phyloP scores from a whole-genome alignment of 768 basidiomycete genomes.

The Pholiota molesta region DNA sequence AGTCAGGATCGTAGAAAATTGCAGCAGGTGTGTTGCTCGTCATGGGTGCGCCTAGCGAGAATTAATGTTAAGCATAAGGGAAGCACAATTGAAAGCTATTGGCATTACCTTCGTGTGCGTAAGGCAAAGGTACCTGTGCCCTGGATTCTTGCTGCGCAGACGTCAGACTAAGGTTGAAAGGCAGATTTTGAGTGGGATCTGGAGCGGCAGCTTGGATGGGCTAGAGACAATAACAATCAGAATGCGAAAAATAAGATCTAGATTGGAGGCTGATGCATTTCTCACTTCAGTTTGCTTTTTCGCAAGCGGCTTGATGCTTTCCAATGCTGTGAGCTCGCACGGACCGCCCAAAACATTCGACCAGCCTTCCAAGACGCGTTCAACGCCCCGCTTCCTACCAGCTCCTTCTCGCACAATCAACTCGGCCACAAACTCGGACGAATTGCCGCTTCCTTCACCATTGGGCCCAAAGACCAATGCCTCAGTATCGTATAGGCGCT shows the following conservation, averaged over 20 bases:
- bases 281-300: slow-evolving; percentile 41
- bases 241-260: neutral
- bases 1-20: slow-evolving; percentile 91
- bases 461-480: slow-evolving; percentile 58
- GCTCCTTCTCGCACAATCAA: slow-evolving; percentile 51
- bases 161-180: slow-evolving; percentile 90
- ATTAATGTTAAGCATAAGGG: neutral
- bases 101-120: slow-evolving; percentile 78
- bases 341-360: slow-evolving; percentile 32
- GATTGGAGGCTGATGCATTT: neutral
- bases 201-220: slow-evolving; percentile 27
- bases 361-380: slow-evolving; percentile 72
- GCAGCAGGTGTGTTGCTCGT: slow-evolving; percentile 37
- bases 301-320: slow-evolving; percentile 47
- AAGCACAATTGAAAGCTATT: neutral
- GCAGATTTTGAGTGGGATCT: slow-evolving; percentile 69
- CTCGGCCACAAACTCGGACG: slow-evolving; percentile 63
- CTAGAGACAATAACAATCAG: neutral
- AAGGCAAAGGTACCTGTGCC: slow-evolving; percentile 86
- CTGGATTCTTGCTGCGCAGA: slow-evolving; percentile 78
- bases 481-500: slow-evolving; percentile 60
- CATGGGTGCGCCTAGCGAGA: slow-evolving; percentile 35
- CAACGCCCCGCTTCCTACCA: slow-evolving; percentile 55
- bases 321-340: slow-evolving; percentile 53
- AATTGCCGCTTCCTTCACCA: slow-evolving; percentile 51